Base-by-base conservation (phyloP, 805 yeast species). In the Pichia exigua region DNA sequence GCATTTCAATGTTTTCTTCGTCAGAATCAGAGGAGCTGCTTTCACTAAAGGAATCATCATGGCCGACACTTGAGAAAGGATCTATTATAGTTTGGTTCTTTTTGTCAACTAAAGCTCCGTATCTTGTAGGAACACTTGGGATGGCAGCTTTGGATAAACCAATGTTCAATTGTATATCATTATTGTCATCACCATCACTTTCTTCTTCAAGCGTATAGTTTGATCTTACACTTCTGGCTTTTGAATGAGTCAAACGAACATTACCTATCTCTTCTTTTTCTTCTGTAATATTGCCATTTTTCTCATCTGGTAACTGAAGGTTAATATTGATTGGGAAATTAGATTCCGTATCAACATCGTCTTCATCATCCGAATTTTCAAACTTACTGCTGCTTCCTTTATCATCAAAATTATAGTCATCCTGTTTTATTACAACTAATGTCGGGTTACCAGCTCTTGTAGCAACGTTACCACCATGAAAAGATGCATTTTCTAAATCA, bases 401-500 rank as follows among this genome's bases (percentile, higher is more conserved):
- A 28, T 53, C 55, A 30, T 64, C 66, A 47, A 50, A 60, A 42
- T 62, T 54, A 53, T 65, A 63, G 11, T 49, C 46, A 32, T 65
- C 65, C 44, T 61, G 62, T n/a, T 56, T 59, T n/a, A 64, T 51
- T 5, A 60, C 52, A 35, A 66, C 63, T 26, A 65, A 45, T 20
- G 54, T 49, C 17, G 69, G 68, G 13, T 54, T 54, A 1, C 61
- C 62, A 12, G 62, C 66, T 44, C 56, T 57, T 5, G 64, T 59
- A 17, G 66, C 68, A 32, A 65, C 58, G 21, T 61, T 61, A 18
- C 67, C 70, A 24, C 65, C 67, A 52, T 64, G 63, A 21, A 66
- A 55, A 21, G 68, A 64, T 5, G 68, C 70, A 44, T 63, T 59
- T 38, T 66, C 70, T 27, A 66, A 44, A 45, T 62, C 69, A 53